Percentiles rank a stretch among this genome's conserved stretches.
Evolutionary conservation across 306 rosid species (phyloP).

Genomic region (Corylus avellana): DNA sequence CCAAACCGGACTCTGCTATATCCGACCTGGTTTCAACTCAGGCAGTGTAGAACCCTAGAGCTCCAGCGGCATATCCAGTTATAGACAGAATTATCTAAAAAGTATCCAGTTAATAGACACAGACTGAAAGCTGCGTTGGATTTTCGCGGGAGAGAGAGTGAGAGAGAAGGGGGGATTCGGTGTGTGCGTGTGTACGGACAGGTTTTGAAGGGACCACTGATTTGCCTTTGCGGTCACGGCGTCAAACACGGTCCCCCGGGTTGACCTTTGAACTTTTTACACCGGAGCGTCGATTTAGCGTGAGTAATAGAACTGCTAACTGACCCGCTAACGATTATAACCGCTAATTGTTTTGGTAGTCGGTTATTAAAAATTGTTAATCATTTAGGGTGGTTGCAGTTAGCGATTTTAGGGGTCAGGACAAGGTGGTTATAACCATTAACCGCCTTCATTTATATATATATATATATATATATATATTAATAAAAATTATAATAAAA

Average conservation of each 20-base stretch:
- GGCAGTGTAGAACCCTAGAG: background rate
- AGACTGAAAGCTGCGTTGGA: background rate
- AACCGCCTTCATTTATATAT: no score
- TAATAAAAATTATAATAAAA: no score
- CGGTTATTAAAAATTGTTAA: no score
- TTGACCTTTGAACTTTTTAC: background rate
- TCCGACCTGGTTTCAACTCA: background rate
- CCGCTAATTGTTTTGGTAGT: no score
- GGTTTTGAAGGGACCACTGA: background rate
- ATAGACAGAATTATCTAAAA: background rate
- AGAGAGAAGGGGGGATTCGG: background rate
- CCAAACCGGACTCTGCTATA: background rate
- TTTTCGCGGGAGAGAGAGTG: slow-evolving; percentile 33
- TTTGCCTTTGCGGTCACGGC: no score
- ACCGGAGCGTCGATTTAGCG: background rate
- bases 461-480: no score
- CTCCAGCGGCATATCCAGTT: background rate
- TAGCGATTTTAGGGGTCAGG: no score
- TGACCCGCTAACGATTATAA: no score
- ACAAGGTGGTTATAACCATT: no score
- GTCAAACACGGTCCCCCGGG: background rate
- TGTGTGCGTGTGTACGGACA: background rate
- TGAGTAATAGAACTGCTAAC: no score
- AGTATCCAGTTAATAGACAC: no score
- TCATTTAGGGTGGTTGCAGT: no score